These are phyloP conservation scores for Chaetomium tenue DNA, from an alignment of 495 filamentous ascomycete genomes.

Conservation along the genomic window DNA sequence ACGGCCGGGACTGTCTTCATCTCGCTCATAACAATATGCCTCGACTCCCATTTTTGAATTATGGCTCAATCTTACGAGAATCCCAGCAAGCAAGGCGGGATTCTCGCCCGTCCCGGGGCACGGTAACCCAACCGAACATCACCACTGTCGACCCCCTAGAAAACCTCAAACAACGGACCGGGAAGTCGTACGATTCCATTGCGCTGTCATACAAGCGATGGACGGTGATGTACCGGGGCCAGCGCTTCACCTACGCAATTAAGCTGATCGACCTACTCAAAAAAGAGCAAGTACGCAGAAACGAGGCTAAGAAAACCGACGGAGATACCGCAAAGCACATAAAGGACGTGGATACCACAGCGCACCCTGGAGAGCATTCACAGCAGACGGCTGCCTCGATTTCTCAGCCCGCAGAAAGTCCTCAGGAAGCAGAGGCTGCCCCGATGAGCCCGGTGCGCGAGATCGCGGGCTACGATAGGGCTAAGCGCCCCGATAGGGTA, in stretches of 20 bases:
- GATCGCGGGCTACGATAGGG: too few relatives aligned
- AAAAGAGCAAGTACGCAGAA: neutral
- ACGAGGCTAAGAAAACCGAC: neutral
- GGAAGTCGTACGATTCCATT: constrained; percentile 39
- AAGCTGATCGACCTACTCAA: constrained; percentile 28
- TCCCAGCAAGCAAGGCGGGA: too few relatives aligned
- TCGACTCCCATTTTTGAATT: neutral
- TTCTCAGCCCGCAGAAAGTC: too few relatives aligned
- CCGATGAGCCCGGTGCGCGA: too few relatives aligned
- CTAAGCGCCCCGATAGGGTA: too few relatives aligned
- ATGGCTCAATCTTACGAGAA: neutral
- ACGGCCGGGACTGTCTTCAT: too few relatives aligned
- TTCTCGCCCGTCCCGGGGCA: neutral
- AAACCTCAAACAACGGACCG: constrained; percentile 36
- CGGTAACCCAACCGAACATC: neutral
- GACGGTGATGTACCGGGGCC: constrained; percentile 25
- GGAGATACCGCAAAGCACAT: neutral
- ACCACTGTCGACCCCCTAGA: constrained; percentile 10
- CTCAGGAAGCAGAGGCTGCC: too few relatives aligned
- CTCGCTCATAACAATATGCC: too few relatives aligned
- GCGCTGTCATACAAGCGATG: constrained; percentile 36
- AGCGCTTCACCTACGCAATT: constrained; percentile 28
- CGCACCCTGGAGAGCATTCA: too few relatives aligned
- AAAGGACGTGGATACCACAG: neutral
- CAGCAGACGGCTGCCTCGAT: too few relatives aligned